Evolutionary conservation across 2,329 filamentous ascomycete species (phyloP), one percentile per base, ranked within the genome.

Genomic region (Cladosporium sp.): DNA sequence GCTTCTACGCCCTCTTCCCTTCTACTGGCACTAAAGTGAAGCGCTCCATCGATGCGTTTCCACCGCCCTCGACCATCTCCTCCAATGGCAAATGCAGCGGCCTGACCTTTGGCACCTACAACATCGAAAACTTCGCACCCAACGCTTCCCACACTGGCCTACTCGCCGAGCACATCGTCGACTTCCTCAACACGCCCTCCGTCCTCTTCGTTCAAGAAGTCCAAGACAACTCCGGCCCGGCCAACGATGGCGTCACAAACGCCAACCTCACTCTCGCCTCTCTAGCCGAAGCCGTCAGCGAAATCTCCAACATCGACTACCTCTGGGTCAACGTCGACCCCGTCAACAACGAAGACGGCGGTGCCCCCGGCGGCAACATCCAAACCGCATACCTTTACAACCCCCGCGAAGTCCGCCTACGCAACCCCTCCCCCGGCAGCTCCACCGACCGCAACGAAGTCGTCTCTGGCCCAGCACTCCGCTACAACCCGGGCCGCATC

Each of bases 301-400:
- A 70, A 3, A 67, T 73, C 8, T 76, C 76, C 19, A 71, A 78
- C 1, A 66, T 73, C 8, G 58, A 64, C 36, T 88, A 88, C 67
- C 68, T 71, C 35, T 87, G 77, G 60, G 70, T 76, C 22, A 77
- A 82, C 55, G 75, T 88, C 49, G 72, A 71, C 38, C 84, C 84
- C 2, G 67, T 76, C 29, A 70, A 86, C 62, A 73, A 78, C 64
- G 58, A 75, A 54, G 83, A 87, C 56, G 85, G 85, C 51, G 85
- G 85, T 29, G 69, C 79, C 53, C 80, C 82, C 1, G 84, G 85
- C 12, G 84, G 83, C 32, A 88, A 88, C 70, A 88, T 88, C 65
- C 84, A 84, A 38, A 72, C 74, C 40, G 84, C 83, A 0, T 88
- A 86, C 67, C 72, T 88, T 9, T 88, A 86, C 75, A 79, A 83